Conservation (phyloP, 306 rosid species). For the Ochetophila trinervis region DNA sequence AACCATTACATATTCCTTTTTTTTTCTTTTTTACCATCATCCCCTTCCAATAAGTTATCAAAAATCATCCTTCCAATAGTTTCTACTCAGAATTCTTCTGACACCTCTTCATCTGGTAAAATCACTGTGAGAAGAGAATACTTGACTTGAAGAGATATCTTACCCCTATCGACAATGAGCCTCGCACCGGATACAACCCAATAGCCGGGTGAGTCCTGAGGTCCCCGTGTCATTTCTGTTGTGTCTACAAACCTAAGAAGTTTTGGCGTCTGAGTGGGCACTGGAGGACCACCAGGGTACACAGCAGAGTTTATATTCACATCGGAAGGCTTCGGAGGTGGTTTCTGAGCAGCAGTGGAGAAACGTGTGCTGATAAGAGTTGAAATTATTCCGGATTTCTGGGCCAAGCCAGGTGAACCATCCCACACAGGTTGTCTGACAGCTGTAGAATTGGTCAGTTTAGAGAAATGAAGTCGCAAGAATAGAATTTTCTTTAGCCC, state of each 20-base stretch:
- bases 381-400: slow-evolving; percentile 81
- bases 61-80: neutral
- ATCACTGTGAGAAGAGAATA: slow-evolving; percentile 66
- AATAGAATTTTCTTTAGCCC: slow-evolving; percentile 67
- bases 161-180: slow-evolving; percentile 66
- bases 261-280: slow-evolving; percentile 62
- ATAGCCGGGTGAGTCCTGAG: slow-evolving; percentile 83
- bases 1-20: neutral
- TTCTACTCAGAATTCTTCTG: slow-evolving; percentile 19
- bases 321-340: slow-evolving; percentile 55
- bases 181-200: slow-evolving; percentile 92
- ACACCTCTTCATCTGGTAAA: slow-evolving; percentile 58
- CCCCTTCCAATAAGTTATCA: neutral
- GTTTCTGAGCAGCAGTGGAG: slow-evolving; percentile 63
- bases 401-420: slow-evolving; percentile 64
- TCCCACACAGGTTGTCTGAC: slow-evolving; percentile 57
- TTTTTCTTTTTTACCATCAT: neutral
- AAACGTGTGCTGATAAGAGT: slow-evolving; percentile 70
- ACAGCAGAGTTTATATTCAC: slow-evolving; percentile 76
- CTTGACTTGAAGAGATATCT: slow-evolving; percentile 75
- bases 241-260: slow-evolving; percentile 84
- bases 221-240: slow-evolving; percentile 90
- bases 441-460: slow-evolving; percentile 37
- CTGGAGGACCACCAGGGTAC: slow-evolving; percentile 85
- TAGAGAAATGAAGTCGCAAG: slow-evolving; percentile 58